Conservation (phyloP, 2,329 filamentous ascomycete genomes). For the Leptoxyphium fumago region DNA sequence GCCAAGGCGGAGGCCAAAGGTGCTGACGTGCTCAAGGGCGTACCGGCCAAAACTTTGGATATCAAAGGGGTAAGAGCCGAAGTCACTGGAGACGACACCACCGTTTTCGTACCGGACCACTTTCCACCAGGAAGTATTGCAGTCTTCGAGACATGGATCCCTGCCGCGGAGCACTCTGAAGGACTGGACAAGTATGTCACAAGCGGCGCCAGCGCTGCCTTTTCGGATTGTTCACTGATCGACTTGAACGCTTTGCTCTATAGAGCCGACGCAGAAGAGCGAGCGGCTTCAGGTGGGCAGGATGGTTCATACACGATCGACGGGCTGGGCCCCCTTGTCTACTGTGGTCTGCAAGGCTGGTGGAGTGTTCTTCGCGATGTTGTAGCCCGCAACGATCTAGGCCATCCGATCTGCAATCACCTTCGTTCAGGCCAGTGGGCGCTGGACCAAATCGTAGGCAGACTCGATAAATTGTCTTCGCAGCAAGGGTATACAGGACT, state of each 20-base stretch:
- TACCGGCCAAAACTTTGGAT: constrained; percentile 70
- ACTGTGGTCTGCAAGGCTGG: constrained; percentile 96
- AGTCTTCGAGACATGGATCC: constrained; percentile 92
- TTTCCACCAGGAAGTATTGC: constrained; percentile 93
- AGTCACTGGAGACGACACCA: constrained; percentile 55
- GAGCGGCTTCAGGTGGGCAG: constrained; percentile 59
- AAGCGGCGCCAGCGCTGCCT: constrained; percentile 63
- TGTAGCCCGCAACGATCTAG: constrained; percentile 77
- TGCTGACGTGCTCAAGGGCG: constrained; percentile 62
- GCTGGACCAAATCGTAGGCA: constrained; percentile 69
- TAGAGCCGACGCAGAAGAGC: constrained; percentile 78
- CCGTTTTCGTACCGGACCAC: constrained; percentile 63
- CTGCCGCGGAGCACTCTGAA: constrained; percentile 66
- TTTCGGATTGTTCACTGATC: constrained; percentile 56
- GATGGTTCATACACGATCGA: constrained; percentile 88
- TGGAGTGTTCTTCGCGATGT: constrained; percentile 82
- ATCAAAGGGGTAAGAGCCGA: constrained; percentile 62
- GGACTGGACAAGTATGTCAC: constrained; percentile 80
- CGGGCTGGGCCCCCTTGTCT: constrained; percentile 69
- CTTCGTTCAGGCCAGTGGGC: constrained; percentile 85
- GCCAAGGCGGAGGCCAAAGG: constrained; percentile 47
- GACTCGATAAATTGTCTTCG: constrained; percentile 55
- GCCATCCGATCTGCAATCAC: constrained; percentile 85
- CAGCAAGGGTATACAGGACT: constrained; percentile 49
- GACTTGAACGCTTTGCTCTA: constrained; percentile 91